Evolutionary conservation across 2,329 filamentous ascomycete genomes (phyloP), one percentile per base, ranked within the genome.

Genomic region (Bipolaris zeicola): DNA sequence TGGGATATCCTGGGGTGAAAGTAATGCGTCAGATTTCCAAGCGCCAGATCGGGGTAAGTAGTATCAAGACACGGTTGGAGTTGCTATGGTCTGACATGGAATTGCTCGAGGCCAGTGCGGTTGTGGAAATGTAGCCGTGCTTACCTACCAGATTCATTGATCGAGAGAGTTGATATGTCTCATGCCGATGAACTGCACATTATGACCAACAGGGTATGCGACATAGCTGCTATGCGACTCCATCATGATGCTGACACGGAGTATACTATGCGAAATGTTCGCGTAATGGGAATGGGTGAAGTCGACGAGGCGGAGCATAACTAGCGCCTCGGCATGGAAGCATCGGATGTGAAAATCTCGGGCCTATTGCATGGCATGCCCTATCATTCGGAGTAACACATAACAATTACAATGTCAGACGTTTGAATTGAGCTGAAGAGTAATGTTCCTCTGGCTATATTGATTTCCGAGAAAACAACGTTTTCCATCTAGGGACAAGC

Each of bases 311-410:
- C 31, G 33, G 44, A 48, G 50, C 43, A 33, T 14, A 37, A 56
- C 24, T 48, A 37, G 44, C 31, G 50, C 8, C 54, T 57, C 47
- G 54, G 54, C 50, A 22, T 57, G 44, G 50, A 53, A 49, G 24
- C 1, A 6, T 20, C 54, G 50, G 50, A 57, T 45, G 43, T 18
- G 28, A 28, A 13, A 24, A 11, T 43, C 8, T 18, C 28, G 38
- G 36, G 31, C 20, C 42, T 26, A 39, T 42, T 31, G 13, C 37
- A n/a, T 24, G n/a, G 45, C n/a, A 26, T 28, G 18, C 18, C 18
- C 24, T 11, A 13, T 10, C 13, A n/a, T 10, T 7, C 7, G 24
- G 5, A 33, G n/a, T 20, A 4, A 22, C 16, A 11, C 11, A 46
- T 7, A 11, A 13, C 16, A 34, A 11, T 13, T 5, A 10, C 10